Conservation (phyloP, 2,329 filamentous ascomycete genomes). For the Aspergillus nomiae region DNA sequence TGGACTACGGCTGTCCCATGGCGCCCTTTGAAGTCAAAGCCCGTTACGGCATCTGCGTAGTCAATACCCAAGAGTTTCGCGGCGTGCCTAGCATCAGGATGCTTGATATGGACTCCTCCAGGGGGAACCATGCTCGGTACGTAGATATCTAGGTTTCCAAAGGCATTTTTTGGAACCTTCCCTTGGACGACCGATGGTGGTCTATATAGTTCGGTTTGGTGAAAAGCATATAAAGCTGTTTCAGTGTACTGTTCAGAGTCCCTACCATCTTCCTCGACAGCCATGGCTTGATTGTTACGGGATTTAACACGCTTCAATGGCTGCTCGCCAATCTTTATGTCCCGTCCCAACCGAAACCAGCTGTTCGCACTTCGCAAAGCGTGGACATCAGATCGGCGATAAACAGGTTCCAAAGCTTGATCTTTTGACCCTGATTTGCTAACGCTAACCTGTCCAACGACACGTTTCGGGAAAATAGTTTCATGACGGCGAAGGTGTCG, state of each 20-base stretch:
- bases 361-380: conserved; percentile 76
- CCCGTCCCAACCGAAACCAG: conserved; percentile 86
- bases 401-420: conserved; percentile 72
- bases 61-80: conserved; percentile 77
- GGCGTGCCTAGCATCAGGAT: conserved; percentile 66
- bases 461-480: conserved; percentile 71
- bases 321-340: conserved; percentile 76
- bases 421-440: conserved; percentile 45
- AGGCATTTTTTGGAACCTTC: conserved; percentile 64
- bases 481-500: conserved; percentile 82
- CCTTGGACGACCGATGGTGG: conserved; percentile 76
- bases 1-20: conserved; percentile 81
- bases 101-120: conserved; percentile 60
- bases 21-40: conserved; percentile 83
- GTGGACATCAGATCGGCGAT: conserved; percentile 78
- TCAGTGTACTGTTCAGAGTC: conserved; percentile 53
- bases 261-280: conserved; percentile 39
- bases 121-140: conserved; percentile 65
- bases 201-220: conserved; percentile 70
- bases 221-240: conserved; percentile 60
- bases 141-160: conserved; percentile 65
- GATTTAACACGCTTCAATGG: conserved; percentile 73
- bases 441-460: conserved; percentile 74
- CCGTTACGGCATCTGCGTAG: conserved; percentile 85
- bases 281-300: conserved; percentile 39